A percentile compares a stretch with the other conserved stretches of the same genome.
Evolutionary conservation across 495 filamentous ascomycete genomes (phyloP).

Genomic region (Podospora fimiseda): DNA sequence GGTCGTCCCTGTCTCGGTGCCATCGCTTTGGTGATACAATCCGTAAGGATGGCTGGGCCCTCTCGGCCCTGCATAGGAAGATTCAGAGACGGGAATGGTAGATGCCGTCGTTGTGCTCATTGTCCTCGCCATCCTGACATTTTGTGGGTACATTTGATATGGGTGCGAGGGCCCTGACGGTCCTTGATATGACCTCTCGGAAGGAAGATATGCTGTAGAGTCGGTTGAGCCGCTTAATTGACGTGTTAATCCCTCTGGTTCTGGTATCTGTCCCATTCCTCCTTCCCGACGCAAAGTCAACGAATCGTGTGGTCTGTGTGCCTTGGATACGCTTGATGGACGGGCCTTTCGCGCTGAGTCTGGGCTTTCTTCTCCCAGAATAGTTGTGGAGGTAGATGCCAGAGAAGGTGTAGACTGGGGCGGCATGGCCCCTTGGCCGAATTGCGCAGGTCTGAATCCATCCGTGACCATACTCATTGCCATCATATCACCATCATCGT

Average conservation of each 20-base stretch:
- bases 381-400: conserved; percentile 12
- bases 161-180: conserved; percentile 74
- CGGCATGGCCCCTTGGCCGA: background rate
- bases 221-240: conserved; percentile 27
- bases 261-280: conserved; percentile 26
- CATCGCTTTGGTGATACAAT: conserved; percentile 71
- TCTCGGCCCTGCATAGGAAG: conserved; percentile 52
- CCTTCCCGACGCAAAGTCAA: conserved; percentile 39
- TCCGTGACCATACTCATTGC: conserved; percentile 24
- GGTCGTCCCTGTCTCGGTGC: conserved; percentile 17
- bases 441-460: conserved; percentile 23
- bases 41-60: conserved; percentile 79
- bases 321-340: conserved; percentile 45
- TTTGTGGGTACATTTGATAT: conserved; percentile 79
- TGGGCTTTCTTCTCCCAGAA: conserved; percentile 1
- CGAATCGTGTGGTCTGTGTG: conserved; percentile 32
- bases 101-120: conserved; percentile 60
- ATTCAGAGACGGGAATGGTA: conserved; percentile 47
- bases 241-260: conserved; percentile 18
- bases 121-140: conserved; percentile 56
- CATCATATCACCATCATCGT: conserved; percentile 18
- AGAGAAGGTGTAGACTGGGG: conserved; percentile 15
- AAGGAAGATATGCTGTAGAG: conserved; percentile 40
- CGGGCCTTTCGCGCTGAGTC: conserved; percentile 12
- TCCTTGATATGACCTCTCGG: conserved; percentile 56